Evolutionary conservation across 805 yeast species (phyloP).

Genomic region (Wickerhamiella allomyrinae): DNA sequence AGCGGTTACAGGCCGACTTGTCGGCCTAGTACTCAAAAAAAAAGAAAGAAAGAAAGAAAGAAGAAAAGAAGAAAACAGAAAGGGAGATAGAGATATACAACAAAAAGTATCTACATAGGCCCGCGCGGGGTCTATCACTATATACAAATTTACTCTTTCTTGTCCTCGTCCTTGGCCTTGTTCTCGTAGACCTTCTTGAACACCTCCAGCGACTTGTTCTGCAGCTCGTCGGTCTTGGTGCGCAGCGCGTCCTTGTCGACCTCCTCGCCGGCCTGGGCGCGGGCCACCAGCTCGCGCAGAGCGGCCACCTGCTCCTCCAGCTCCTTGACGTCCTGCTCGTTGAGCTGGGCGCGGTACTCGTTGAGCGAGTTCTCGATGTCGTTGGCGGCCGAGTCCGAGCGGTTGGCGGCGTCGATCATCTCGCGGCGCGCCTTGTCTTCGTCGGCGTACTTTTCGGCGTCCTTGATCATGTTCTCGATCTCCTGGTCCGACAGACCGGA

Average conservation of each 20-base stretch:
- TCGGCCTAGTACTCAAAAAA: no score
- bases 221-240: constrained; percentile 71
- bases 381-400: constrained; percentile 65
- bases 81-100: no score
- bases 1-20: no score
- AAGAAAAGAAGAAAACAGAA: no score
- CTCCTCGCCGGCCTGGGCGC: constrained; percentile 53
- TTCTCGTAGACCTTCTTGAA: constrained; percentile 59
- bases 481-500: constrained; percentile 84
- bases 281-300: constrained; percentile 63
- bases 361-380: constrained; percentile 79
- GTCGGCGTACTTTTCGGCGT: constrained; percentile 79
- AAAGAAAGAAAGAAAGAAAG: no score
- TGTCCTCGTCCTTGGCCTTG: constrained; percentile 26
- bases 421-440: constrained; percentile 78
- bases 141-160: constrained; percentile 13
- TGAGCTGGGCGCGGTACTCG: constrained; percentile 58
- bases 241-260: constrained; percentile 52
- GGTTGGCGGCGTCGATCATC: constrained; percentile 73
- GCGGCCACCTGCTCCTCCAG: constrained; percentile 42
- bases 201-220: constrained; percentile 64
- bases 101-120: no score
- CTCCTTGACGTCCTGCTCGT: constrained; percentile 41
- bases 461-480: constrained; percentile 81
- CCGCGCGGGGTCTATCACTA: no score